Conservation (phyloP, 1,284 basidiomycete species). For the Earliella scabrosa region DNA sequence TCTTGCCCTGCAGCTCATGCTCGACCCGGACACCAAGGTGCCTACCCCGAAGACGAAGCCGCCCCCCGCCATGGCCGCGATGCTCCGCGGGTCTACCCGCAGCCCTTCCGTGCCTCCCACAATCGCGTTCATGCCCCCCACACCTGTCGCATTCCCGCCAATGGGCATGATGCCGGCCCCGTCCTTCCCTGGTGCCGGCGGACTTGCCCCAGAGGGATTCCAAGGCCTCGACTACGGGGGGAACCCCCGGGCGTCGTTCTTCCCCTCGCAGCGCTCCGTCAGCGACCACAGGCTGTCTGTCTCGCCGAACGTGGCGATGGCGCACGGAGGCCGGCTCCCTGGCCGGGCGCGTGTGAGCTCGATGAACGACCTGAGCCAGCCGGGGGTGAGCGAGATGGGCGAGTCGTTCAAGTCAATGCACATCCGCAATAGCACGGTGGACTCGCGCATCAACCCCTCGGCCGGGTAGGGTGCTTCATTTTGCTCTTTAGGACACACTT, state of each 20-base stretch:
- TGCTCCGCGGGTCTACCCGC: slow-evolving; percentile 25
- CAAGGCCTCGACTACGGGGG: slow-evolving; percentile 8
- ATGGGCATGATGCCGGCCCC: slow-evolving; percentile 19
- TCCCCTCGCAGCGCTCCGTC: slow-evolving; percentile 18
- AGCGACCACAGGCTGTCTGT: slow-evolving; percentile 17
- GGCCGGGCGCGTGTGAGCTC: slow-evolving; percentile 21
- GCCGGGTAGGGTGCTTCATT: no score
- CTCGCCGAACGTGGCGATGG: neutral
- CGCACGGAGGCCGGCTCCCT: slow-evolving; percentile 9
- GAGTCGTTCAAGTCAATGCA: slow-evolving; percentile 18
- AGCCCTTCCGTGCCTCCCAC: slow-evolving; percentile 26
- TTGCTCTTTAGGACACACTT: no score
- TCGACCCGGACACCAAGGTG: slow-evolving; percentile 50
- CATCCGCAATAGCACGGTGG: slow-evolving; percentile 9
- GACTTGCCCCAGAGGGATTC: slow-evolving; percentile 14
- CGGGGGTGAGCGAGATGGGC: slow-evolving; percentile 19
- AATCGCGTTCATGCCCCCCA: slow-evolving; percentile 25
- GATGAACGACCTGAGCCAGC: slow-evolving; percentile 12
- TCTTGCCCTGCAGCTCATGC: slow-evolving; percentile 64
- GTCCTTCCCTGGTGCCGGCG: slow-evolving; percentile 8
- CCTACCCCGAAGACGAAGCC: slow-evolving; percentile 29
- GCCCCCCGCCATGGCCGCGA: slow-evolving; percentile 14
- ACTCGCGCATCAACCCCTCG: neutral
- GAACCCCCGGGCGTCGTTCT: slow-evolving; percentile 15
- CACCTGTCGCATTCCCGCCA: slow-evolving; percentile 17